These are phyloP conservation scores for Cenococcum geophilum DNA, from an alignment of 495 filamentous ascomycete genomes.

Conservation along the genomic window DNA sequence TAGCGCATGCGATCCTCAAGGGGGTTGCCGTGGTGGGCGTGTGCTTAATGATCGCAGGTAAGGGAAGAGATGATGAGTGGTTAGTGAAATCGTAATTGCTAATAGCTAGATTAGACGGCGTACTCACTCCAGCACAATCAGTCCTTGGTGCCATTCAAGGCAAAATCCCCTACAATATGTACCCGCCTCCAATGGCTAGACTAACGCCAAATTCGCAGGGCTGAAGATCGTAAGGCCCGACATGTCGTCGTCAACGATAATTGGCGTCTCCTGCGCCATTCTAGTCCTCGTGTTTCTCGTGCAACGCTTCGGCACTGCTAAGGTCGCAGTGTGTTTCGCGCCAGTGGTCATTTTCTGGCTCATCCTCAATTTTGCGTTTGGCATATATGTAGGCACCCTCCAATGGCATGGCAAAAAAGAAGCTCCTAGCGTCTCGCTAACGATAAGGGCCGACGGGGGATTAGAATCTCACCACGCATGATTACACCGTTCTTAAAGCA, in stretches of 20 bases:
- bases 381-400: too few relatives aligned
- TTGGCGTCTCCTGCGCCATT: constrained; percentile 64
- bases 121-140: constrained; percentile 65
- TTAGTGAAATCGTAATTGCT: constrained; percentile 4
- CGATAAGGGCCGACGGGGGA: too few relatives aligned
- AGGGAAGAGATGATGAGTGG: too few relatives aligned
- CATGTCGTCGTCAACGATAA: constrained; percentile 50
- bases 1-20: too few relatives aligned
- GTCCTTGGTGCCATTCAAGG: constrained; percentile 68
- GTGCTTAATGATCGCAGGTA: too few relatives aligned
- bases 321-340: constrained; percentile 58
- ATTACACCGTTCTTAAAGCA: constrained; percentile 62
- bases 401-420: too few relatives aligned
- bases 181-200: too few relatives aligned
- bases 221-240: constrained; percentile 47
- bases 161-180: too few relatives aligned
- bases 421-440: too few relatives aligned
- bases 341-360: constrained; percentile 73
- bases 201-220: too few relatives aligned
- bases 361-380: constrained; percentile 56
- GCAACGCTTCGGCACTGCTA: constrained; percentile 64
- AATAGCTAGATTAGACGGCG: constrained; percentile 58
- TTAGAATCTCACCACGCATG: constrained; percentile 41
- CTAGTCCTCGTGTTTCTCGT: constrained; percentile 61
- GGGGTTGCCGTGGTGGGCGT: too few relatives aligned